Conservation (phyloP, 768 basidiomycete genomes). For the Cubamyces lactineus region DNA sequence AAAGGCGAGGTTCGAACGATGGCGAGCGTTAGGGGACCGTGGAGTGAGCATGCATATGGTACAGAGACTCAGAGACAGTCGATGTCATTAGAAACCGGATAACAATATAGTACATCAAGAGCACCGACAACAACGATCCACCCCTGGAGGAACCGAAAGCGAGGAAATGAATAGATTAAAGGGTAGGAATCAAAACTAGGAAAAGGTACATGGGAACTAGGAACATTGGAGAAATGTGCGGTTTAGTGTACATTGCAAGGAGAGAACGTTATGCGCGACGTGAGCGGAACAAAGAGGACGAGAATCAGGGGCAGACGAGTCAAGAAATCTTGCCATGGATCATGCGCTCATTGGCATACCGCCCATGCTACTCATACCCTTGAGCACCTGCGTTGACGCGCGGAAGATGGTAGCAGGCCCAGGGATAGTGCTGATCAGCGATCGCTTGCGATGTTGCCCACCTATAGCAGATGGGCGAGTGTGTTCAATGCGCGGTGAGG, state of each 20-base stretch:
- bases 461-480: background rate
- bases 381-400: slow-evolving; percentile 34
- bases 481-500: slow-evolving; percentile 18
- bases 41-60: no score
- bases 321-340: background rate
- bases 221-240: background rate
- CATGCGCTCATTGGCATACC: slow-evolving; percentile 26
- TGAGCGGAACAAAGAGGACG: background rate
- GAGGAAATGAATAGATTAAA: background rate
- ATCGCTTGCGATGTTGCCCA: slow-evolving; percentile 7
- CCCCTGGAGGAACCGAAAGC: background rate
- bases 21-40: no score
- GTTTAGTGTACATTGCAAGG: slow-evolving; percentile 15
- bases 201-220: background rate
- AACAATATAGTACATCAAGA: background rate
- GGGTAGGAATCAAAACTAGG: background rate
- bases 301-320: no score
- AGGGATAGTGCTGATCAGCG: slow-evolving; percentile 14
- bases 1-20: no score
- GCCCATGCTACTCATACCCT: slow-evolving; percentile 32
- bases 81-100: no score
- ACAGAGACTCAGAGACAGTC: no score
- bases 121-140: no score
- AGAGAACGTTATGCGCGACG: background rate
- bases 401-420: slow-evolving; percentile 30